Evolutionary conservation across 495 filamentous ascomycete species (phyloP), one percentile per base, ranked within the genome.

Genomic region (Penicillium lividum): DNA sequence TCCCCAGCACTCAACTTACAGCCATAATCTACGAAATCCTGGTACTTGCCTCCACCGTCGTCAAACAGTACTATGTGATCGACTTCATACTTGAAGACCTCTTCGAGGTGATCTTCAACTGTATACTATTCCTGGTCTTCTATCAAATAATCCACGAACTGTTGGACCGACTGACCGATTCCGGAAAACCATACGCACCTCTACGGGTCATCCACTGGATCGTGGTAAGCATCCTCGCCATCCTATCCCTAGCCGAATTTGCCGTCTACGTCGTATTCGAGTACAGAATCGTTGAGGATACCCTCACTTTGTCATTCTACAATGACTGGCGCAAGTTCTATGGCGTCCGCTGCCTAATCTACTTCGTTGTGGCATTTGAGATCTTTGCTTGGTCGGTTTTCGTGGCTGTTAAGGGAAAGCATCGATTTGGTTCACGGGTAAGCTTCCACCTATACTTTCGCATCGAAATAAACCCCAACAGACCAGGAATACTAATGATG

Each of bases 31-130:
- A 49, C 13, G 54, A 58, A 30, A 57, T 63, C 28, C 45, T 70
- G 9, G 47, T 42, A 38, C 27, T 70, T 9, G 59, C 68, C 15
- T 36, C 62, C 0, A 48, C 57, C 6, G 40, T n/a, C 8, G 60
- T 71, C 29, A 65, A 52, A 8, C 30, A 60, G 27, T 69, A 67
- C 54, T 71, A 63, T 18, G 25, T 60, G 5, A 64, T 70, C 51
- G 43, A 45, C 16, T 30, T 54, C 5, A 69, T 73, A 57, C 53
- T 71, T n/a, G 5, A 49, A 6, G 25, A 55, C 2, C 61, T 73
- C 22, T 73, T 73, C 58, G 13, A 13, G 16, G 11, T 63, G 9
- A 2, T 60, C 8, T 51, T 40, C 0, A 22, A 51, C 11, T 54
- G 62, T 22, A 8, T 71, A 5, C 31, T 65, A 16, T 56, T 63